Evolutionary conservation across 164 flowering plant genomes (phyloP).

Genomic region (Platanus orientalis): DNA sequence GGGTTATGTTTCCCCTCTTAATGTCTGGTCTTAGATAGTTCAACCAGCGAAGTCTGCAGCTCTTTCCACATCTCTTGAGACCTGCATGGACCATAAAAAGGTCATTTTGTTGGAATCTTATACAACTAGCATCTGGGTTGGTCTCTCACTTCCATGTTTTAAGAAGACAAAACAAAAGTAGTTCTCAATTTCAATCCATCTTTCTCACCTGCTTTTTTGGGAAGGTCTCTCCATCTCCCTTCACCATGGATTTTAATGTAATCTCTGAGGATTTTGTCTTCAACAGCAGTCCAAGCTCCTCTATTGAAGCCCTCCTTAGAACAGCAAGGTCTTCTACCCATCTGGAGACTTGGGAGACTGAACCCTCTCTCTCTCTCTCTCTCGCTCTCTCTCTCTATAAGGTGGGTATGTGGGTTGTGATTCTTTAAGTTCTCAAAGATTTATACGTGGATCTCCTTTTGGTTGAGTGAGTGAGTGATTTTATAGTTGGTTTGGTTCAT

Average conservation of each 20-base stretch:
- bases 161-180: background rate
- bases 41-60: conserved; percentile 27
- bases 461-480: background rate
- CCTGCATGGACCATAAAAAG: conserved; percentile 13
- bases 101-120: background rate
- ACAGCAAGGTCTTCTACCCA: conserved; percentile 34
- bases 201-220: conserved; percentile 27
- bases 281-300: conserved; percentile 38
- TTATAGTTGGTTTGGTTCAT: background rate
- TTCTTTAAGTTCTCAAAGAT: background rate
- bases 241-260: conserved; percentile 31
- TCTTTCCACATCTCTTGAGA: conserved; percentile 30
- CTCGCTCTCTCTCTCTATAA: background rate
- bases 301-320: conserved; percentile 27
- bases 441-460: background rate
- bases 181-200: background rate
- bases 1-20: conserved; percentile 10
- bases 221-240: conserved; percentile 32
- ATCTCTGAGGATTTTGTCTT: conserved; percentile 23
- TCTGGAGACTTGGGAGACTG: background rate
- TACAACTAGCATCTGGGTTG: too few species aligned
- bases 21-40: conserved; percentile 12
- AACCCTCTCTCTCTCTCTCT: conserved; percentile 3
- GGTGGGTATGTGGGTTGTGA: background rate
- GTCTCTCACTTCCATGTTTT: background rate